A percentile compares a stretch with the other conserved stretches of the same genome.
These are phyloP conservation scores for Podosphaera xanthii DNA, from an alignment of 2,329 filamentous ascomycete species.

Conservation along the genomic window DNA sequence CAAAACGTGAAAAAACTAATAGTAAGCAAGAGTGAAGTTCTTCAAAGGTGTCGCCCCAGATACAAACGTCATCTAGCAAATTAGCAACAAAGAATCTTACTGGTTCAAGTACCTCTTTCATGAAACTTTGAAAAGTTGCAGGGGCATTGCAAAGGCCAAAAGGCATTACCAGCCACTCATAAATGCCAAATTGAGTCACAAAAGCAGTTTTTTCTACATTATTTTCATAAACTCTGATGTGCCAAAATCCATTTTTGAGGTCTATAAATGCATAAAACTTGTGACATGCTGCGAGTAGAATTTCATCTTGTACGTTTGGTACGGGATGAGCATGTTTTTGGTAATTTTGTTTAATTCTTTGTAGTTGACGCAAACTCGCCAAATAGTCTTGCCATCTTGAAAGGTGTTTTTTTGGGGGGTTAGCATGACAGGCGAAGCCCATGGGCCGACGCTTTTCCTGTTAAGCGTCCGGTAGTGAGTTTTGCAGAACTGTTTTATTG, in stretches of 20 bases:
- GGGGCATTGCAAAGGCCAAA: neutral
- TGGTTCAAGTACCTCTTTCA: neutral
- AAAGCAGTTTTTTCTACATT: neutral
- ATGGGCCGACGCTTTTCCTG: neutral
- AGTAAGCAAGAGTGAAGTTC: neutral
- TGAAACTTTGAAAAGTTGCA: neutral
- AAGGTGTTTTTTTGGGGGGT: neutral
- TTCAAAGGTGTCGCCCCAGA: neutral
- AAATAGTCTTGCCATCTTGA: neutral
- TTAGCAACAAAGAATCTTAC: neutral
- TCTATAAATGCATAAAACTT: too few species aligned
- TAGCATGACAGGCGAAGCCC: neutral
- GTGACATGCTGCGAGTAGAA: too few species aligned
- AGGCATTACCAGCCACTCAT: neutral
- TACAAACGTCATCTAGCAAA: neutral
- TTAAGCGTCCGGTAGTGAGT: neutral
- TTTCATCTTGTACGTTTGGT: too few species aligned
- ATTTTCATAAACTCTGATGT: neutral
- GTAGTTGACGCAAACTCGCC: neutral
- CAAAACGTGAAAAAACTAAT: neutral
- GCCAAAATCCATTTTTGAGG: too few species aligned
- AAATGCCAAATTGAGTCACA: neutral
- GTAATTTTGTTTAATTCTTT: neutral
- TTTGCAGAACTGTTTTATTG: neutral
- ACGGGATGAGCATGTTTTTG: neutral